Evolutionary conservation across 2,329 filamentous ascomycete species (phyloP), one percentile per base, ranked within the genome.

Genomic region (Pseudogymnoascus sp.): DNA sequence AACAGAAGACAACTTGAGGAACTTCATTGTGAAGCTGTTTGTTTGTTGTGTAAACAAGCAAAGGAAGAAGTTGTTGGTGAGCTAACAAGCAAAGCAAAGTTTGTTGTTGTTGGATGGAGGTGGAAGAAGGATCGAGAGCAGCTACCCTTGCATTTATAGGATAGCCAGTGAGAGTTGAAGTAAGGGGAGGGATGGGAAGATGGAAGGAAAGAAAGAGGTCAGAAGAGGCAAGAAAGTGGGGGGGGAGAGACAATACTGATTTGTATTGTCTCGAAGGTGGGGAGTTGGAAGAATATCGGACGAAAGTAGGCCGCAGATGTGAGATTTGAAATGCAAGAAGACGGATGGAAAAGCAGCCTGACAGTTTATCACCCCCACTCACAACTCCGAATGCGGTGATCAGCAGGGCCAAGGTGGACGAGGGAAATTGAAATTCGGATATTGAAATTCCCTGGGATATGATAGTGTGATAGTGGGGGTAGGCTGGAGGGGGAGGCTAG

Each of bases 111-210:
- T 31, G 47, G 47, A 31, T 57, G 47, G 4, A 57, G 26, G 47
- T 16, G n/a, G 47, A 54, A 54, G 47, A 54, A 54, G 23, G 47
- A 11, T 54, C 47, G 47, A 54, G n/a, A 57, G 47, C 47, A 57
- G 47, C 47, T 34, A 57, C 5, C 47, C 47, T 31, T 57, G 47
- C 26, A 57, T 57, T 57, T 57, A 57, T 57, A 34, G n/a, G 26
- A 57, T 23, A 57, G n/a, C 47, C 47, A 54, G 47, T 54, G 47
- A 54, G 47, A 31, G 26, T 54, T 14, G 47, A 16, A 31, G 26
- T 18, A 34, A 57, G n/a, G 47, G 47, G 12, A 7, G 8, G 4
- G 29, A 29, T 31, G n/a, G 23, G 45, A 16, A 1, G 7, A n/a
- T n/a, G 23, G 45, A 29, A 11, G 23, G 23, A 10, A 11, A 29